Evolutionary conservation across 139 green algal species (phyloP).

Genomic region (Micromonas commoda): DNA sequence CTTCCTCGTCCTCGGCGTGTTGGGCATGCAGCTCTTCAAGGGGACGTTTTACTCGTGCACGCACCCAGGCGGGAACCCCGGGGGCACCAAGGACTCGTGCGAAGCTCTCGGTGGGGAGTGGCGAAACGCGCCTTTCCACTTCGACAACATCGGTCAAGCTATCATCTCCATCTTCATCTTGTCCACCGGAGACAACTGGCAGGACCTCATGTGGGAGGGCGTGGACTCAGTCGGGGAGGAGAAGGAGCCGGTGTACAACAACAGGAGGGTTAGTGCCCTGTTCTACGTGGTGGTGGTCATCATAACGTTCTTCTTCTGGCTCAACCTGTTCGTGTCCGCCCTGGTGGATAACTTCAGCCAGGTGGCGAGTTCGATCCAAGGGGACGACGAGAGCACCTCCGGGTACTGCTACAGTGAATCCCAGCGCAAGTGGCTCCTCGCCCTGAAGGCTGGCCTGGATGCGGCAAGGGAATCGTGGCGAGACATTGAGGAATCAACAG

Average conservation of each 20-base stretch:
- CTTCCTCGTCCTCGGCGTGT: constrained; percentile 22
- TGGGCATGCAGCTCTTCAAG: constrained; percentile 31
- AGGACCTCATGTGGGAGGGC: constrained; percentile 24
- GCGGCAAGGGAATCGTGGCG: background rate
- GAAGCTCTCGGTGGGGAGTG: constrained; percentile 26
- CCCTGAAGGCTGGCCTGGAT: background rate
- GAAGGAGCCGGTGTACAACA: constrained; percentile 6
- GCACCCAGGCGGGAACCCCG: too few species aligned
- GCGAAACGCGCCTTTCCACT: constrained; percentile 29
- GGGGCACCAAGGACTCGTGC: background rate
- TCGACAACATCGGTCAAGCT: constrained; percentile 31
- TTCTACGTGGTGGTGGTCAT: constrained; percentile 29
- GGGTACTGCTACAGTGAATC: background rate
- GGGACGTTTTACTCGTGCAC: constrained; percentile 31
- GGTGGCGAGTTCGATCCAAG: background rate
- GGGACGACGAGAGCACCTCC: background rate
- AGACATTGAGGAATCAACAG: background rate
- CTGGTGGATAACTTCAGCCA: constrained; percentile 49
- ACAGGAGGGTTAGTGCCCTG: background rate
- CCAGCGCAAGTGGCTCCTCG: constrained; percentile 8
- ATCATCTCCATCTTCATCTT: constrained; percentile 30
- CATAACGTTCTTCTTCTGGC: constrained; percentile 27
- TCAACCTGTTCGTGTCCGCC: constrained; percentile 47
- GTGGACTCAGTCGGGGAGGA: constrained; percentile 18
- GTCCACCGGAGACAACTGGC: constrained; percentile 34